Conservation (phyloP, 257 asterid genomes). For the Nyctanthes arbortristis region DNA sequence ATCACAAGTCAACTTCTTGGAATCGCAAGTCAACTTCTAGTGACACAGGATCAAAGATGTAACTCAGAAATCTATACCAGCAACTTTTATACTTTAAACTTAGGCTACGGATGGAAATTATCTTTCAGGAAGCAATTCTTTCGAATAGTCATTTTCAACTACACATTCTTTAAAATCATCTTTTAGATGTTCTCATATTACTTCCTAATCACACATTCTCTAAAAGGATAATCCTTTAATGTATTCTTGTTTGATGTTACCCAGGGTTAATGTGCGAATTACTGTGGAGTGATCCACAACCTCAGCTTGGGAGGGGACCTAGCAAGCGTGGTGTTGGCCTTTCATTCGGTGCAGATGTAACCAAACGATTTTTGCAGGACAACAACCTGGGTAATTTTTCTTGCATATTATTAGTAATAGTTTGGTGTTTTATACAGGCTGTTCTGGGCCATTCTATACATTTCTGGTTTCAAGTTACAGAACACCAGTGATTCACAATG, state of each 20-base stretch:
- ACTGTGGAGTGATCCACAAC: constrained; percentile 99
- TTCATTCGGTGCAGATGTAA: constrained; percentile 87
- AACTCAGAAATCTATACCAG: not conserved
- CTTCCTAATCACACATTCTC: too few relatives aligned
- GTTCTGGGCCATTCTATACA: not conserved
- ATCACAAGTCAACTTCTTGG: too few relatives aligned
- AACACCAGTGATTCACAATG: constrained; percentile 1
- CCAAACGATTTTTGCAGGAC: constrained; percentile 88
- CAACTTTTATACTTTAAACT: not conserved
- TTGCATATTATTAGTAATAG: not conserved
- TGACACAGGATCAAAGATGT: too few relatives aligned
- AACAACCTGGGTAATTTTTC: constrained; percentile 69
- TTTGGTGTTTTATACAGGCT: not conserved
- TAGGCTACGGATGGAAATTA: too few relatives aligned
- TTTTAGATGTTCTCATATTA: too few relatives aligned
- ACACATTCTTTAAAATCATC: too few relatives aligned
- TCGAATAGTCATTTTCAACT: too few relatives aligned
- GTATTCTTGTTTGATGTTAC: constrained; percentile 24
- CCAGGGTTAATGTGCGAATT: constrained; percentile 96
- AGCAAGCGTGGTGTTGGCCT: constrained; percentile 99
- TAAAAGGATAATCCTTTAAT: too few relatives aligned
- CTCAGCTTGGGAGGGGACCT: constrained; percentile 98
- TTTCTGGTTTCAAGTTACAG: not conserved
- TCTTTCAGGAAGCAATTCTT: too few relatives aligned
- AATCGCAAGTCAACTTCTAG: too few relatives aligned